phyloP scores from a whole-genome alignment of 2,329 filamentous ascomycete genomes.

The Neodidymelliopsis sp. region DNA sequence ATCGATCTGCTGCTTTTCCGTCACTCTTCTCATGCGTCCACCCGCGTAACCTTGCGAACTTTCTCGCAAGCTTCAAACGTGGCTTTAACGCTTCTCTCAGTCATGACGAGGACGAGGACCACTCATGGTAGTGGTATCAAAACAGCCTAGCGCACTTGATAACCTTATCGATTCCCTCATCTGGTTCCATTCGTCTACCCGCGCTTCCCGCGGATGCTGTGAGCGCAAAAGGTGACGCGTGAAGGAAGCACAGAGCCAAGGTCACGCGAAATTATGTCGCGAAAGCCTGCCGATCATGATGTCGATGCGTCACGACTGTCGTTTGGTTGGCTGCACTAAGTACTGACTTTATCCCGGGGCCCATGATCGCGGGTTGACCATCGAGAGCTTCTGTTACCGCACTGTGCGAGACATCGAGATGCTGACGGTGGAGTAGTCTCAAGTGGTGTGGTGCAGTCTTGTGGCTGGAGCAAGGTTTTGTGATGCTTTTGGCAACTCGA shows the following conservation, averaged over 20 bases:
- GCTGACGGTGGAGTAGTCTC: not conserved
- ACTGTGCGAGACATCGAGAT: not conserved
- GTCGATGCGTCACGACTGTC: not conserved
- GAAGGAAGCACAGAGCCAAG: not conserved
- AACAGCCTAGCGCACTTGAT: not conserved
- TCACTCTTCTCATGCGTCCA: slow-evolving; percentile 3
- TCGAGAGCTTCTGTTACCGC: slow-evolving; percentile 3
- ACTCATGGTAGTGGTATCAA: no score
- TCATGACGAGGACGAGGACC: no score
- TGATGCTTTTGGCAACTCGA: slow-evolving; percentile 7
- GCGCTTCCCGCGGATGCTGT: slow-evolving; percentile 1
- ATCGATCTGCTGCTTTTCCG: not conserved
- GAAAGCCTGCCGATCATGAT: slow-evolving; percentile 8
- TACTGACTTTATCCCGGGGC: not conserved
- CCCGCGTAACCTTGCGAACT: slow-evolving; percentile 2
- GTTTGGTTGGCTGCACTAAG: slow-evolving; percentile 4
- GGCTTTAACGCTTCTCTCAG: not conserved
- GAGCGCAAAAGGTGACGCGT: slow-evolving; percentile 10
- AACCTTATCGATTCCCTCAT: slow-evolving; percentile 1
- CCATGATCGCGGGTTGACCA: not conserved
- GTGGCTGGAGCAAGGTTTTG: not conserved
- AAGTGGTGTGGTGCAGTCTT: not conserved
- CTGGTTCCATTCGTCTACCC: not conserved
- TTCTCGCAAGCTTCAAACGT: slow-evolving; percentile 7
- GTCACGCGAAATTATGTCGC: not conserved